A percentile compares a stretch with the other conserved stretches of the same genome.
phyloP scores from a whole-genome alignment of 768 basidiomycete species.

The Leccinum subgranulosum region DNA sequence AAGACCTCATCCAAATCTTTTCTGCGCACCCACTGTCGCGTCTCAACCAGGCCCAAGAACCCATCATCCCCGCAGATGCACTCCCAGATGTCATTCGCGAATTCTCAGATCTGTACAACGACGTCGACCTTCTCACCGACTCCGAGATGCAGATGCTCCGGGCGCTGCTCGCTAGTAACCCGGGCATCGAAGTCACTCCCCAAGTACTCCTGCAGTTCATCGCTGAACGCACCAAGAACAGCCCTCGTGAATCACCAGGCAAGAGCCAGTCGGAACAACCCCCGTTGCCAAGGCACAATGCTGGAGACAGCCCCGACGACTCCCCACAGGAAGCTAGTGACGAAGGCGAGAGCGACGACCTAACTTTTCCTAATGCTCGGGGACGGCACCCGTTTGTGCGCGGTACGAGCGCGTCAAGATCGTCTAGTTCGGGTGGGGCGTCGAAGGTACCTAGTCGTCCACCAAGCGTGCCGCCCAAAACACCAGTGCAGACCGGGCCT shows the following conservation, averaged over 20 bases:
- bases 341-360: slow-evolving; percentile 34
- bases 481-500: slow-evolving; percentile 38
- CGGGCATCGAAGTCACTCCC: slow-evolving; percentile 67
- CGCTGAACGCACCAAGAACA: slow-evolving; percentile 52
- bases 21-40: slow-evolving; percentile 59
- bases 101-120: slow-evolving; percentile 58
- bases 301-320: slow-evolving; percentile 31
- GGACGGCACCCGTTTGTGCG: slow-evolving; percentile 34
- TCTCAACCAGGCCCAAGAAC: slow-evolving; percentile 55
- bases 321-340: slow-evolving; percentile 34
- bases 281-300: slow-evolving; percentile 5
- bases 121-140: slow-evolving; percentile 58
- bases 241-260: slow-evolving; percentile 28
- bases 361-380: slow-evolving; percentile 35
- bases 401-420: slow-evolving; percentile 41
- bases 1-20: slow-evolving; percentile 66
- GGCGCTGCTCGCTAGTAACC: slow-evolving; percentile 52
- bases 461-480: slow-evolving; percentile 56
- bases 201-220: slow-evolving; percentile 61
- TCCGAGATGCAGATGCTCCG: slow-evolving; percentile 64
- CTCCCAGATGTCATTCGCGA: slow-evolving; percentile 67
- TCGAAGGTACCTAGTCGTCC: slow-evolving; percentile 46
- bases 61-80: slow-evolving; percentile 66
- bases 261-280: slow-evolving; percentile 17
- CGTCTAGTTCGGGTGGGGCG: slow-evolving; percentile 54